These are phyloP conservation scores for Harrya chromipes DNA, from an alignment of 768 basidiomycete genomes.

Conservation along the genomic window DNA sequence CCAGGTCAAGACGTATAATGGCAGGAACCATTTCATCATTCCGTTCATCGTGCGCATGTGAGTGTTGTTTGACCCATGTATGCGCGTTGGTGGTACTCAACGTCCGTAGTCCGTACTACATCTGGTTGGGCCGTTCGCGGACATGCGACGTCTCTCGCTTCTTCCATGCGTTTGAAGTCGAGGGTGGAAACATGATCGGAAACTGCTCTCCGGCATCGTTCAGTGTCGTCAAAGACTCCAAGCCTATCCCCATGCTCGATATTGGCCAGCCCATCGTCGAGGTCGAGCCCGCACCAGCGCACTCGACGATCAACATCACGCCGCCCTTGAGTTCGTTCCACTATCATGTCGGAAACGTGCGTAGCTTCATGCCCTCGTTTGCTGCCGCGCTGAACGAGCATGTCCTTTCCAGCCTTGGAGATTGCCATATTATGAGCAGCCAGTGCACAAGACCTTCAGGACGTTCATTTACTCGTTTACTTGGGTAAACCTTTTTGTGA, in stretches of 20 bases:
- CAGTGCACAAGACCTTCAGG: constrained; percentile 63
- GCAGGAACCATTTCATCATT: constrained; percentile 65
- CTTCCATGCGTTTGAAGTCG: constrained; percentile 59
- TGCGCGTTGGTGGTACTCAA: not conserved
- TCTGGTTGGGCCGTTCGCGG: constrained; percentile 71
- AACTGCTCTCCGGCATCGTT: constrained; percentile 43
- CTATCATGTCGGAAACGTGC: constrained; percentile 52
- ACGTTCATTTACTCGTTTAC: constrained; percentile 66
- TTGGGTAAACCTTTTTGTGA: constrained; percentile 37
- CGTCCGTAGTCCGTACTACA: constrained; percentile 56
- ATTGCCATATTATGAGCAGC: constrained; percentile 67
- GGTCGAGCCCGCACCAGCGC: constrained; percentile 15
- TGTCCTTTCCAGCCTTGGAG: constrained; percentile 51
- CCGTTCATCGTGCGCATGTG: constrained; percentile 65
- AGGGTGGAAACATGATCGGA: constrained; percentile 57
- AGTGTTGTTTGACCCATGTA: constrained; percentile 17
- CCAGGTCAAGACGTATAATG: constrained; percentile 66
- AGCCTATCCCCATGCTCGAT: constrained; percentile 39
- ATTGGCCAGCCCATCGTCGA: constrained; percentile 39
- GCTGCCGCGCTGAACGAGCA: not conserved
- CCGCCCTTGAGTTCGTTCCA: constrained; percentile 61
- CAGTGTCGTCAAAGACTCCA: constrained; percentile 34
- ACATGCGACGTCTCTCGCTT: constrained; percentile 54
- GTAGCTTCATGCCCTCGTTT: not conserved
- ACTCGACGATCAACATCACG: constrained; percentile 45